Conservation (phyloP, 2,329 filamentous ascomycete genomes). For the Beauveria asiatica region DNA sequence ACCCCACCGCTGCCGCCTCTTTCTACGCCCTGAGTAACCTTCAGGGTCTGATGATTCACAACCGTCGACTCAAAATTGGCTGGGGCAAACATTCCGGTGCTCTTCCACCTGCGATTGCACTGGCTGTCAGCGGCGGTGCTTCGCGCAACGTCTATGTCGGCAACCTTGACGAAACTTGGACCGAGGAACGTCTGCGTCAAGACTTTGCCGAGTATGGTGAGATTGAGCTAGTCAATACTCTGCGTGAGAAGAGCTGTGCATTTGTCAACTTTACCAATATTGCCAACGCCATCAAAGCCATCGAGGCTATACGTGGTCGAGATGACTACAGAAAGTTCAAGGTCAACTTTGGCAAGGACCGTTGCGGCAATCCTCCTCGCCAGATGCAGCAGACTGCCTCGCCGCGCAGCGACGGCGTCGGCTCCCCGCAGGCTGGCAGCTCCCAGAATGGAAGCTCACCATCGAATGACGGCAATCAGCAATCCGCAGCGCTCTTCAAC, state of each 20-base stretch:
- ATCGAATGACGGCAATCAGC: slow-evolving; percentile 47
- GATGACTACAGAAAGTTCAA: slow-evolving; percentile 99
- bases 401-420: slow-evolving; percentile 53
- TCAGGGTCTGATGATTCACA: slow-evolving; percentile 98
- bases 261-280: slow-evolving; percentile 99
- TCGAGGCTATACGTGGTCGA: slow-evolving; percentile 87
- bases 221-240: slow-evolving; percentile 92
- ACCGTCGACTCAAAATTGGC: slow-evolving; percentile 92
- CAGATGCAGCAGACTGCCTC: slow-evolving; percentile 65
- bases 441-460: slow-evolving; percentile 51
- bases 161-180: slow-evolving; percentile 95
- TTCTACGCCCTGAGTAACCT: slow-evolving; percentile 98
- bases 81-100: slow-evolving; percentile 99
- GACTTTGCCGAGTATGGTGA: slow-evolving; percentile 97
- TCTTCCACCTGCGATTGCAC: slow-evolving; percentile 86
- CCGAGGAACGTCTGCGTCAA: slow-evolving; percentile 86
- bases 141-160: slow-evolving; percentile 98
- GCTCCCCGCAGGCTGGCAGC: slow-evolving; percentile 51
- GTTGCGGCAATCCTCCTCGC: slow-evolving; percentile 90
- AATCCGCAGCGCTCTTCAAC: slow-evolving; percentile 69
- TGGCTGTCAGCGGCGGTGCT: slow-evolving; percentile 91
- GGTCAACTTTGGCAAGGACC: slow-evolving; percentile 98
- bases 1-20: slow-evolving; percentile 92
- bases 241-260: slow-evolving; percentile 97
- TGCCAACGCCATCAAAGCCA: slow-evolving; percentile 98